These are phyloP conservation scores for Sesbania bispinosa DNA, from an alignment of 306 rosid species.

Conservation along the genomic window DNA sequence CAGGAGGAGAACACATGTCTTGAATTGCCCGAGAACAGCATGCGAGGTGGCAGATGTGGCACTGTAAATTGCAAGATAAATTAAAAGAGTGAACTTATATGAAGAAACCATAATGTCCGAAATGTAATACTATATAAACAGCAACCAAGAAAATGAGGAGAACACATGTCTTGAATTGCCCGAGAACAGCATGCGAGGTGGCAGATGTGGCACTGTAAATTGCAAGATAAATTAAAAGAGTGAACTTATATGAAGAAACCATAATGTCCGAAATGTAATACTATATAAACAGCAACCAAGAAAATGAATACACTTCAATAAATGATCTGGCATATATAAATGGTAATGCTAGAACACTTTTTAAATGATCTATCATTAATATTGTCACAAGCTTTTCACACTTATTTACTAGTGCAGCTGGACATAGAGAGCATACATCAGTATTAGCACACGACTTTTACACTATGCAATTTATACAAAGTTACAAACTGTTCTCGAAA, in stretches of 20 bases:
- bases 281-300: neutral
- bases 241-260: neutral
- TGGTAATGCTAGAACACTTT: neutral
- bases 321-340: neutral
- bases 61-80: slow-evolving; percentile 38
- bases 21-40: slow-evolving; percentile 89
- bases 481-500: neutral
- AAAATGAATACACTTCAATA: neutral
- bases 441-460: neutral
- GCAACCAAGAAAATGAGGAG: slow-evolving; percentile 33
- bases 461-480: neutral
- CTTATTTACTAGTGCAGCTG: neutral
- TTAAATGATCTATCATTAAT: neutral
- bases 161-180: slow-evolving; percentile 84
- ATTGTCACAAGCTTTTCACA: neutral
- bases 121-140: neutral
- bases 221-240: neutral
- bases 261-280: neutral
- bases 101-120: slow-evolving; percentile 1
- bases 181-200: slow-evolving; percentile 78
- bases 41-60: slow-evolving; percentile 84
- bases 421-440: neutral
- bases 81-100: neutral
- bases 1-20: slow-evolving; percentile 76
- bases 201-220: slow-evolving; percentile 84